Conservation (phyloP, 2,329 filamentous ascomycete genomes). For the Beauveria caledonica region DNA sequence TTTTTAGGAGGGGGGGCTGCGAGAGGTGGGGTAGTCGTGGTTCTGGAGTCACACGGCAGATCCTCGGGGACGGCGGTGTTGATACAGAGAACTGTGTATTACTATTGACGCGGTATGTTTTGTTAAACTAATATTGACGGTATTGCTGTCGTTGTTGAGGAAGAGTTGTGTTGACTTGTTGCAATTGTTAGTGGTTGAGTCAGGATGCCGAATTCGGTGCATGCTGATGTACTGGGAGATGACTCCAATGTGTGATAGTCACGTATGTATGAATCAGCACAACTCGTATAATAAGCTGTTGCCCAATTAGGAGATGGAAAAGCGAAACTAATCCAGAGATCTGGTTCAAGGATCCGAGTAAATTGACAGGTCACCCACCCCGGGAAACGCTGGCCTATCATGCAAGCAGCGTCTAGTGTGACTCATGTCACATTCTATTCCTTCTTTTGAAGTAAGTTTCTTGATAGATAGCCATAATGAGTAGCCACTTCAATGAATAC, state of each 20-base stretch:
- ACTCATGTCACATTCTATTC: too few species aligned
- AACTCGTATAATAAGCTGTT: neutral
- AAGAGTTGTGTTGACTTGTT: neutral
- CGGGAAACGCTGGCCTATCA: too few species aligned
- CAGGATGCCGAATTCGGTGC: constrained; percentile 1
- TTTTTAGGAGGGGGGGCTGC: constrained; percentile 14
- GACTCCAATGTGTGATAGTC: neutral
- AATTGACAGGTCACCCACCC: too few species aligned
- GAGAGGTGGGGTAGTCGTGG: neutral
- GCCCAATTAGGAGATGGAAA: neutral
- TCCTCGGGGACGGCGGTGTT: constrained; percentile 2
- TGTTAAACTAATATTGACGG: too few species aligned
- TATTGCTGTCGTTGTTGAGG: too few species aligned
- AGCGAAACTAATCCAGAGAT: neutral
- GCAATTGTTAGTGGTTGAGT: neutral
- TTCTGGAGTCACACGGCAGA: constrained; percentile 9
- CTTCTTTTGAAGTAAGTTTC: too few species aligned
- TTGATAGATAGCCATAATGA: too few species aligned
- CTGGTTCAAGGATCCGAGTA: too few species aligned
- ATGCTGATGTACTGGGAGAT: neutral
- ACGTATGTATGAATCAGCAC: neutral
- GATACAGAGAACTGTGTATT: neutral
- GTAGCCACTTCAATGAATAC: too few species aligned
- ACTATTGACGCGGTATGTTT: neutral
- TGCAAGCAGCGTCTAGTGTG: too few species aligned